Percentiles rank a stretch among this genome's conserved stretches.
Evolutionary conservation across 495 filamentous ascomycete species (phyloP).

Genomic region (Glarea lozoyensis): DNA sequence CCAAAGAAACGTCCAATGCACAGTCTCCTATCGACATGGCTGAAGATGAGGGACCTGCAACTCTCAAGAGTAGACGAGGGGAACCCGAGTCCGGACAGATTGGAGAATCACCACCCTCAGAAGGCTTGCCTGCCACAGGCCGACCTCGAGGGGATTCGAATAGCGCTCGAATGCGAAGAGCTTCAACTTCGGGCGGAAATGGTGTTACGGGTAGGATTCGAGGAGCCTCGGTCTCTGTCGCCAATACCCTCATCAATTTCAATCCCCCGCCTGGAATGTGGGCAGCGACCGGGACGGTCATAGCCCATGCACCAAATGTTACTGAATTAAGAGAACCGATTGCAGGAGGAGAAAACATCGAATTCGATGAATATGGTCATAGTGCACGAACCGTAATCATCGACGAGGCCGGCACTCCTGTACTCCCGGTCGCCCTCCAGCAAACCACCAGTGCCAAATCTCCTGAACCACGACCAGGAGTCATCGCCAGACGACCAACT

Average conservation of each 20-base stretch:
- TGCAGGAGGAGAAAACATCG: slow-evolving; percentile 12
- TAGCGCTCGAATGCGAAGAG: too few species aligned
- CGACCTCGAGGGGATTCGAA: too few species aligned
- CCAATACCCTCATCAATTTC: slow-evolving; percentile 18
- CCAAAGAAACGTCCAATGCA: too few species aligned
- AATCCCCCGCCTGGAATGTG: slow-evolving; percentile 28
- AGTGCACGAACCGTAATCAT: slow-evolving; percentile 11
- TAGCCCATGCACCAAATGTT: slow-evolving; percentile 25
- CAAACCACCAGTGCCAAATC: not conserved
- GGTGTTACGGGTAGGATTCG: slow-evolving; percentile 19
- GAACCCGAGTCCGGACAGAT: too few species aligned
- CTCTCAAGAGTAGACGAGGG: too few species aligned
- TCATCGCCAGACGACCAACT: not conserved
- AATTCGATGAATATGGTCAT: slow-evolving; percentile 19
- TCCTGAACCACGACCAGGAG: not conserved
- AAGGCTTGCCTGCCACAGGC: too few species aligned
- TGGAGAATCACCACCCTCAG: too few species aligned
- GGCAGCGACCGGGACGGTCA: slow-evolving; percentile 24
- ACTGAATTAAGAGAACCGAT: slow-evolving; percentile 22
- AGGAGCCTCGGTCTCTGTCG: slow-evolving; percentile 17
- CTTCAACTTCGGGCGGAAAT: not conserved
- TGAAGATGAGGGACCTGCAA: too few species aligned
- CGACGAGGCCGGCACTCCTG: slow-evolving; percentile 7
- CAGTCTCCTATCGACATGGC: too few species aligned
- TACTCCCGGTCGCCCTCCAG: not conserved